Evolutionary conservation across 2,329 filamentous ascomycete species (phyloP).

Genomic region (Ophiognomonia clavigignenti-juglandacearum): DNA sequence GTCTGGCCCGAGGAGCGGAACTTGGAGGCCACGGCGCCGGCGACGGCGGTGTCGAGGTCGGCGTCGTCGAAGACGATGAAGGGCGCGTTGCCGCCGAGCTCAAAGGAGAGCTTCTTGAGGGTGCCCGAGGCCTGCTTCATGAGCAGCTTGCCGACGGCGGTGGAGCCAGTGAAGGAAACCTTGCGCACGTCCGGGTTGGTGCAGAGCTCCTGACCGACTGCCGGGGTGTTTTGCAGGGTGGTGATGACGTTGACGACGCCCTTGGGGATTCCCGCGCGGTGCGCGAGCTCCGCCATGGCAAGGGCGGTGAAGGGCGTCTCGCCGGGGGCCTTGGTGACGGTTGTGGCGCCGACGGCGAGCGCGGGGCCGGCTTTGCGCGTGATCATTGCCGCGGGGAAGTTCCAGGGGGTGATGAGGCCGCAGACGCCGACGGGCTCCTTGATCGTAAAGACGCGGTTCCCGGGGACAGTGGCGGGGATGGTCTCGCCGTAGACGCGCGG

Average conservation of each 20-base stretch:
- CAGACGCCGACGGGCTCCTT: conserved; percentile 84
- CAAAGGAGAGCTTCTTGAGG: conserved; percentile 75
- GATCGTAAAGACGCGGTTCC: conserved; percentile 71
- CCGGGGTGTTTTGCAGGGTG: conserved; percentile 70
- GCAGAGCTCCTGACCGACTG: conserved; percentile 73
- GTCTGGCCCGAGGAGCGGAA: conserved; percentile 95
- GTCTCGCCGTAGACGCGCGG: conserved; percentile 69
- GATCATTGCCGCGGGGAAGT: conserved; percentile 77
- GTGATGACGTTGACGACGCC: conserved; percentile 91
- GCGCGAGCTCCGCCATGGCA: conserved; percentile 79
- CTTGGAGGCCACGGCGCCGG: conserved; percentile 79
- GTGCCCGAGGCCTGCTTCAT: conserved; percentile 87
- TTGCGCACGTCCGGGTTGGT: conserved; percentile 76
- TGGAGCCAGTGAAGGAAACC: conserved; percentile 88
- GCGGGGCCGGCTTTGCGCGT: conserved; percentile 67
- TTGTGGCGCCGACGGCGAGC: conserved; percentile 90
- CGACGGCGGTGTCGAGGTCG: conserved; percentile 78
- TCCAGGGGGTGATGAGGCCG: conserved; percentile 83
- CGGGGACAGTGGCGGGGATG: conserved; percentile 63
- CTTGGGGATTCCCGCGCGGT: conserved; percentile 81
- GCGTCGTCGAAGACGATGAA: conserved; percentile 96
- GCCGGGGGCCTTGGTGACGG: conserved; percentile 84
- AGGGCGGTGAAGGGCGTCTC: conserved; percentile 92
- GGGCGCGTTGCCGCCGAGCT: conserved; percentile 85
- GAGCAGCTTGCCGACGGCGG: conserved; percentile 63